phyloP scores from a whole-genome alignment of 495 filamentous ascomycete genomes.

The Penicillium tannophilum region DNA sequence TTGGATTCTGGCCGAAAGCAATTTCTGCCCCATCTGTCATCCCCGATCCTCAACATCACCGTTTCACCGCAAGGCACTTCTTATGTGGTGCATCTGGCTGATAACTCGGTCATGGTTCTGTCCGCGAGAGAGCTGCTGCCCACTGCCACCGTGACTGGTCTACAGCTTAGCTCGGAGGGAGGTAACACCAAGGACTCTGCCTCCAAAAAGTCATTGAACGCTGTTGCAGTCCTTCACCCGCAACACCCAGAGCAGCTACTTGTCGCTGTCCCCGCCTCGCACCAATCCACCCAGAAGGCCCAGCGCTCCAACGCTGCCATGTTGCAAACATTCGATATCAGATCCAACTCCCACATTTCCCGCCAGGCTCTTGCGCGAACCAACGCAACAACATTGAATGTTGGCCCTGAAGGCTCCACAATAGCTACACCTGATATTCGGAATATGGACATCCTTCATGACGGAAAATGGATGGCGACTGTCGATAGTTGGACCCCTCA shows the following conservation, averaged over 20 bases:
- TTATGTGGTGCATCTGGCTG: constrained; percentile 80
- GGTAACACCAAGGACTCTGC: constrained; percentile 21
- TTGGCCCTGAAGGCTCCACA: constrained; percentile 65
- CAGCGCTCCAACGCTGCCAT: constrained; percentile 49
- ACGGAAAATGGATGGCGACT: constrained; percentile 90
- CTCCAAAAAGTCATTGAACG: constrained; percentile 18
- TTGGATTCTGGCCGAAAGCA: constrained; percentile 79
- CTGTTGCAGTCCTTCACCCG: constrained; percentile 52
- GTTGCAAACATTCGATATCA: constrained; percentile 83
- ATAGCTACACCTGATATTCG: constrained; percentile 75
- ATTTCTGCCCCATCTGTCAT: constrained; percentile 83
- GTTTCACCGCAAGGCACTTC: constrained; percentile 77
- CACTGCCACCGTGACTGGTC: constrained; percentile 75
- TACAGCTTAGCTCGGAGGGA: constrained; percentile 58
- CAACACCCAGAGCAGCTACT: constrained; percentile 59
- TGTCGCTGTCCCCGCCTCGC: constrained; percentile 58
- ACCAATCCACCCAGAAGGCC: constrained; percentile 34
- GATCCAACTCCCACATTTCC: constrained; percentile 68
- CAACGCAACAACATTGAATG: constrained; percentile 77
- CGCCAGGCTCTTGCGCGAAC: constrained; percentile 88
- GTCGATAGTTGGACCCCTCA: constrained; percentile 87
- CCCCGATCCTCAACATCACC: constrained; percentile 77
- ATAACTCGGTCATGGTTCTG: constrained; percentile 86
- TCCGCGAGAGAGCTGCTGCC: constrained; percentile 86
- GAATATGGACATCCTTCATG: constrained; percentile 67